Evolutionary conservation across 2,329 filamentous ascomycete species (phyloP).

Genomic region (Camillea tinctor): DNA sequence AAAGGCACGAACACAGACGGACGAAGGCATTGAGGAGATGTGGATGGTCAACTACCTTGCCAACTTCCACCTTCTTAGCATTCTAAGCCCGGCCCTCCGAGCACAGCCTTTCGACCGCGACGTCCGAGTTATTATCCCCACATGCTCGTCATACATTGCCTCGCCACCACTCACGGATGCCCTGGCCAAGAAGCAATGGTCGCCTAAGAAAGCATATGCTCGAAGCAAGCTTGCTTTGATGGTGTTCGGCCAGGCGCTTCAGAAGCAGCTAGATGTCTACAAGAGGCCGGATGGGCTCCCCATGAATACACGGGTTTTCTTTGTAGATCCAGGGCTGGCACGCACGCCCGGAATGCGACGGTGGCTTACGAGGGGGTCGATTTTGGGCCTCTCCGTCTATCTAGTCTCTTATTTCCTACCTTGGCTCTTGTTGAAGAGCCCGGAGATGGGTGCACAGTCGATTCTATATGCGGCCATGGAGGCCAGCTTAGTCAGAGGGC

Average conservation of each 20-base stretch:
- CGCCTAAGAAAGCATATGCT: slow-evolving; percentile 58
- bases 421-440: slow-evolving; percentile 86
- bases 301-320: slow-evolving; percentile 77
- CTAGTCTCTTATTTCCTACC: slow-evolving; percentile 74
- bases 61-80: slow-evolving; percentile 92
- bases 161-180: slow-evolving; percentile 64
- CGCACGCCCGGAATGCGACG: slow-evolving; percentile 84
- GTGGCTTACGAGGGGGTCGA: slow-evolving; percentile 81
- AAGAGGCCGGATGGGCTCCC: slow-evolving; percentile 79
- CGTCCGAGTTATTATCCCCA: slow-evolving; percentile 81
- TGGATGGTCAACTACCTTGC: slow-evolving; percentile 96
- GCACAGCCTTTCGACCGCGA: slow-evolving; percentile 93
- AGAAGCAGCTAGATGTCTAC: slow-evolving; percentile 86
- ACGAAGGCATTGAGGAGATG: slow-evolving; percentile 80
- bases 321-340: slow-evolving; percentile 82
- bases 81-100: slow-evolving; percentile 84
- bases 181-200: slow-evolving; percentile 50
- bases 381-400: slow-evolving; percentile 78
- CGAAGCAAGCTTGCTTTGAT: slow-evolving; percentile 77
- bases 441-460: slow-evolving; percentile 80
- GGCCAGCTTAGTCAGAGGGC: slow-evolving; percentile 59
- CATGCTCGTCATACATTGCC: slow-evolving; percentile 84
- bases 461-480: slow-evolving; percentile 88
- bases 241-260: slow-evolving; percentile 85
- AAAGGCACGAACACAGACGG: slow-evolving; percentile 57